These are phyloP conservation scores for Trichophyton schoenleinii DNA, from an alignment of 2,329 filamentous ascomycete genomes.

Conservation along the genomic window DNA sequence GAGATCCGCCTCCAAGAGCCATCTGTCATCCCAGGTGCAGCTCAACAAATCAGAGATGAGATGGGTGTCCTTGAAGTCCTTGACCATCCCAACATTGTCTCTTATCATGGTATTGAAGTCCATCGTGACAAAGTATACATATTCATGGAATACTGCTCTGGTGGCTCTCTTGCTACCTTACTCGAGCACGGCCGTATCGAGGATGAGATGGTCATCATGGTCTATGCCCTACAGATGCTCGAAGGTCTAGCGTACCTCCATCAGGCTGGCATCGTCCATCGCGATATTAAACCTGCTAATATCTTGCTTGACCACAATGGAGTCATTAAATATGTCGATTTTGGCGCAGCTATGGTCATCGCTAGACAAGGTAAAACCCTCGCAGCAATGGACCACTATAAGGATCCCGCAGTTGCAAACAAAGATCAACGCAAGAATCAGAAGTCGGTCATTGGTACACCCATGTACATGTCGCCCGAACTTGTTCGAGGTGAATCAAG, in stretches of 20 bases:
- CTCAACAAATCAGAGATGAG: slow-evolving; percentile 87
- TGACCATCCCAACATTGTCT: slow-evolving; percentile 94
- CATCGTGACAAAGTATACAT: slow-evolving; percentile 99
- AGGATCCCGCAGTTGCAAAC: slow-evolving; percentile 16
- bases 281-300: slow-evolving; percentile 53
- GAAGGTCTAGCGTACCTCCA: slow-evolving; percentile 48
- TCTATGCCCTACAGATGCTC: slow-evolving; percentile 58
- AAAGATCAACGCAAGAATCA: slow-evolving; percentile 43
- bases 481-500: slow-evolving; percentile 82
- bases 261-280: slow-evolving; percentile 43
- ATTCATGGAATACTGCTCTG: slow-evolving; percentile 98
- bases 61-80: slow-evolving; percentile 93
- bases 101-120: slow-evolving; percentile 95
- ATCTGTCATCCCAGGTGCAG: slow-evolving; percentile 86
- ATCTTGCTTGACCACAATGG: slow-evolving; percentile 76
- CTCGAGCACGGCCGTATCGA: slow-evolving; percentile 87
- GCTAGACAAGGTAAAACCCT: slow-evolving; percentile 84
- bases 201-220: slow-evolving; percentile 42
- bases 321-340: slow-evolving; percentile 98
- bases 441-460: slow-evolving; percentile 91
- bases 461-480: slow-evolving; percentile 99
- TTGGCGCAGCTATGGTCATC: slow-evolving; percentile 94
- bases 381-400: slow-evolving; percentile 49
- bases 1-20: slow-evolving; percentile 96
- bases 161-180: slow-evolving; percentile 77